Percentiles rank a stretch among this genome's conserved stretches.
phyloP scores from a whole-genome alignment of 805 yeast genomes.

The Clavispora santaluciae region DNA sequence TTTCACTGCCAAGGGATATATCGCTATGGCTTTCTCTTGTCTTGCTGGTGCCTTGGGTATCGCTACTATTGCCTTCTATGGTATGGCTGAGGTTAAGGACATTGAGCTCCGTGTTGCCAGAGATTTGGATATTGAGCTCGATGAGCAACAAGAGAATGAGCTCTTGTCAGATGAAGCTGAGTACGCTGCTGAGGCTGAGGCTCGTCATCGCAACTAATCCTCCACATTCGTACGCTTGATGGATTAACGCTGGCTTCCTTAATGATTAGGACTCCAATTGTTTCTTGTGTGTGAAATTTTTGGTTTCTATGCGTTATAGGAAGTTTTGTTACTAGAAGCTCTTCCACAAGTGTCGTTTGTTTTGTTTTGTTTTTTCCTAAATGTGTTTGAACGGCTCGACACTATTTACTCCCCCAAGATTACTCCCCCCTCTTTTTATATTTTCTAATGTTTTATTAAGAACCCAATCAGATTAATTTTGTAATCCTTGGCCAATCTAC shows the following conservation, averaged over 20 bases:
- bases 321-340: background rate
- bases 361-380: slow-evolving; percentile 3
- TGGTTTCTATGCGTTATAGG: background rate
- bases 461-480: background rate
- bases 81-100: slow-evolving; percentile 74
- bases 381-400: slow-evolving; percentile 17
- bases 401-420: slow-evolving; percentile 4
- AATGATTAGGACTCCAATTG: background rate
- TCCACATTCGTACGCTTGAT: background rate
- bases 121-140: slow-evolving; percentile 48
- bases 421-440: slow-evolving; percentile 4
- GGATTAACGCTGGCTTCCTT: background rate
- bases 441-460: slow-evolving; percentile 1
- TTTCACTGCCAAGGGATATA: slow-evolving; percentile 92
- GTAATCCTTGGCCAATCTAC: background rate
- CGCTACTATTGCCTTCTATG: slow-evolving; percentile 71
- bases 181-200: background rate
- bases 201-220: background rate
- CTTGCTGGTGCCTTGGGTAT: slow-evolving; percentile 82
- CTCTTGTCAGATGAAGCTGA: slow-evolving; percentile 9
- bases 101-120: slow-evolving; percentile 59
- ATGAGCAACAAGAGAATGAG: slow-evolving; percentile 7
- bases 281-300: slow-evolving; percentile 2
- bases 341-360: background rate
- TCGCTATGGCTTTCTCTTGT: slow-evolving; percentile 88